phyloP scores from a whole-genome alignment of 306 rosid species.

The Cucurbita maxima region DNA sequence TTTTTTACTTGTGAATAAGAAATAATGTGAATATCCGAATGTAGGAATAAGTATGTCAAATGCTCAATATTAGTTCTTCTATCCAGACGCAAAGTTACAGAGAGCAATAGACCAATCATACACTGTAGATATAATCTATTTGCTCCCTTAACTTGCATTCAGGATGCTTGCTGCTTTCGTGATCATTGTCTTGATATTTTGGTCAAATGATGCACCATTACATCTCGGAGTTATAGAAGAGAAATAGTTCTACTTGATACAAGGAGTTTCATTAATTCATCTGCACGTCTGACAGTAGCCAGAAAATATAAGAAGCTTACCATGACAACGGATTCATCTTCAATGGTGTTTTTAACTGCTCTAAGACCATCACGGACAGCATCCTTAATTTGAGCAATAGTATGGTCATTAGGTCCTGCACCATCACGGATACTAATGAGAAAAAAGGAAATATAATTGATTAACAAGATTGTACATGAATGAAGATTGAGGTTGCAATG shows the following conservation, averaged over 20 bases:
- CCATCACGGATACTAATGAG: conserved; percentile 9
- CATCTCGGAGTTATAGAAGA: not conserved
- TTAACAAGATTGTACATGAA: not conserved
- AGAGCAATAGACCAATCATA: no score
- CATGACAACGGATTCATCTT: conserved; percentile 78
- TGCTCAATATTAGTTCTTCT: not conserved
- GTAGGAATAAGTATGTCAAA: not conserved
- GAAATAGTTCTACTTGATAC: not conserved
- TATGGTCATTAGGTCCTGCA: conserved; percentile 96
- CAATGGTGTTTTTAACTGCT: conserved; percentile 91
- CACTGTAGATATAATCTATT: not conserved
- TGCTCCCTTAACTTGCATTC: not conserved
- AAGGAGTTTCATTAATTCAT: not conserved
- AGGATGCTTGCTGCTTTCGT: not conserved
- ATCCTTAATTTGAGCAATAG: conserved; percentile 95
- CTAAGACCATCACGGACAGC: conserved; percentile 97
- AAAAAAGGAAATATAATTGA: conserved; percentile 26
- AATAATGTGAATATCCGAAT: not conserved
- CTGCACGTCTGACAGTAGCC: not conserved
- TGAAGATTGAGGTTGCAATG: not conserved
- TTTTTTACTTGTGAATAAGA: not conserved
- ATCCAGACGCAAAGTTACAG: no score
- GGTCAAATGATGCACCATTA: not conserved
- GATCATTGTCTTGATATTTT: not conserved
- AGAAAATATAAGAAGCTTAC: conserved; percentile 21